These are phyloP conservation scores for Neurospora terricola DNA, from an alignment of 495 filamentous ascomycete genomes.

Conservation along the genomic window DNA sequence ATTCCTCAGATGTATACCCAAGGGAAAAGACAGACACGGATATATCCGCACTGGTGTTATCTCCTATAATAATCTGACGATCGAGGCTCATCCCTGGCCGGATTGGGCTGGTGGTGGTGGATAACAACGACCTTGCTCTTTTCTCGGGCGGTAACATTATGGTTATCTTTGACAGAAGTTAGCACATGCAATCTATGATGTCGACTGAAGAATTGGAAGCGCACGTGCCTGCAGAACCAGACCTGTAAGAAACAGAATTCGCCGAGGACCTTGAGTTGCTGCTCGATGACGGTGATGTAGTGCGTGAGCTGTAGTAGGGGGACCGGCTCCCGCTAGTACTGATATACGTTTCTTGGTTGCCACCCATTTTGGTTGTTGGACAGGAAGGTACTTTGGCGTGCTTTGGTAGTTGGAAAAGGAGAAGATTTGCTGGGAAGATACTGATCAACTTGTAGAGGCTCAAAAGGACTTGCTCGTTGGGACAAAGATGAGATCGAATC, in stretches of 20 bases:
- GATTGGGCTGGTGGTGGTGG: constrained; percentile 9
- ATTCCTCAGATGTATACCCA: background rate
- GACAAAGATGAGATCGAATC: background rate
- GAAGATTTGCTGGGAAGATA: background rate
- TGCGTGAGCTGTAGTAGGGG: background rate
- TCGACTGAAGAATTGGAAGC: background rate
- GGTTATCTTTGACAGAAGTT: background rate
- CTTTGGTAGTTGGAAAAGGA: background rate
- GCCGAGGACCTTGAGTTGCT: background rate
- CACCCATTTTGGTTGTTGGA: background rate
- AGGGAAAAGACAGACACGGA: background rate
- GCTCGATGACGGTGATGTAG: background rate
- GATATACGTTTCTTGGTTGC: background rate
- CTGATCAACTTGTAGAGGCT: background rate
- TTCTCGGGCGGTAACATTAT: background rate
- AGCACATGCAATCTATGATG: background rate
- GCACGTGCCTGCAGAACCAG: background rate
- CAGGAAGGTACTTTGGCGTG: background rate
- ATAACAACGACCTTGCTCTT: constrained; percentile 3
- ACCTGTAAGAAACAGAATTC: background rate
- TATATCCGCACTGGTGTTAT: background rate
- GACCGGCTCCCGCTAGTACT: background rate
- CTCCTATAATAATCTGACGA: constrained; percentile 4
- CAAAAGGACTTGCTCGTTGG: background rate
- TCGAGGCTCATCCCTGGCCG: constrained; percentile 8